A percentile compares a stretch with the other conserved stretches of the same genome.
phyloP scores from a whole-genome alignment of 495 filamentous ascomycete genomes.

The Annulohypoxylon bovei region DNA sequence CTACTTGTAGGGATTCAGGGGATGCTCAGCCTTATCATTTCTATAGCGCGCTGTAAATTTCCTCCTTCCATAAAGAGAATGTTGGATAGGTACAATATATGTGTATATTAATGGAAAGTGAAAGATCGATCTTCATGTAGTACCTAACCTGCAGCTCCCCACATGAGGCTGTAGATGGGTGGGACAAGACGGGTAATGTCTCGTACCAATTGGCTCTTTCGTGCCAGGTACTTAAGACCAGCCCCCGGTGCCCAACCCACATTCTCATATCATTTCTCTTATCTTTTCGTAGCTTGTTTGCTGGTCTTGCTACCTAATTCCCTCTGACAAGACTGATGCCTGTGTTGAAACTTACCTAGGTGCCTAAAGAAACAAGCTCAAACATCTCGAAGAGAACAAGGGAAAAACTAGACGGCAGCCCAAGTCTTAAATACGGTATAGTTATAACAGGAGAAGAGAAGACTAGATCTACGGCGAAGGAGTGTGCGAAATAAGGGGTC shows the following conservation, averaged over 20 bases:
- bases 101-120: too few relatives aligned
- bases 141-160: not conserved
- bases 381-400: not conserved
- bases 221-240: not conserved
- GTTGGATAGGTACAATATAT: too few relatives aligned
- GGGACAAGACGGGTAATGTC: not conserved
- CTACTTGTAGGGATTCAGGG: too few relatives aligned
- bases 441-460: not conserved
- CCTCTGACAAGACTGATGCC: not conserved
- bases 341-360: not conserved
- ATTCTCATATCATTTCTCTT: too few relatives aligned
- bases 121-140: not conserved
- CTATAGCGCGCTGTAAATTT: too few relatives aligned
- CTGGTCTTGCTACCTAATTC: not conserved
- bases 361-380: not conserved
- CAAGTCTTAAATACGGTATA: not conserved
- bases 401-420: not conserved
- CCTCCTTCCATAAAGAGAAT: too few relatives aligned
- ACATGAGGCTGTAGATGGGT: not conserved
- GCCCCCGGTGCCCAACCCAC: too few relatives aligned
- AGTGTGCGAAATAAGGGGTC: not conserved
- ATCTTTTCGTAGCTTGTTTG: too few relatives aligned
- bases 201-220: not conserved
- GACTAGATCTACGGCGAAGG: not conserved
- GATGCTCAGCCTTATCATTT: too few relatives aligned